Evolutionary conservation across 1,139 yeast genomes (phyloP), one percentile per base, ranked within the genome.

Genomic region (Geotrichum klebahnii): DNA sequence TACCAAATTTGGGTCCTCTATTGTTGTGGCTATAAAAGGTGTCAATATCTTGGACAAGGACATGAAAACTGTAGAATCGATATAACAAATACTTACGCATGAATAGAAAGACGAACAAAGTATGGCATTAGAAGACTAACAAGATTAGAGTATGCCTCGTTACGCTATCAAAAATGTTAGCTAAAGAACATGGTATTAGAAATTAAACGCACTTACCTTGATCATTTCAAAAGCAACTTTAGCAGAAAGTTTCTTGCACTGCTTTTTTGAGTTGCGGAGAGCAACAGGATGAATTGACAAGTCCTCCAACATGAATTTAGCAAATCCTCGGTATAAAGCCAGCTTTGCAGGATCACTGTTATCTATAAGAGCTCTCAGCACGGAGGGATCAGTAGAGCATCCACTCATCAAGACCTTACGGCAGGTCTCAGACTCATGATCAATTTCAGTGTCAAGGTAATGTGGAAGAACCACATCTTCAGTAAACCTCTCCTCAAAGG

Each of bases 171-270:
- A 20, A 31, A 19, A 8, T 8, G 51, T 48, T 42, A 48, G 48
- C 14, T 43, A 16, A 5, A 23, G 19, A 24, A 22, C n/a, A 39
- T 29, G 39, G 6, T 12, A 23, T 8, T n/a, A 14, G 23, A 44
- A 26, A 16, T 23, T 1, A 9, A 29, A n/a, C 22, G 24, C 3
- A 32, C 47, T 2, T 44, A 33, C 51, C 48, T 52, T 52, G 33
- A 52, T 52, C 54, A 52, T 52, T 28, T 52, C 54, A 43, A 52
- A 52, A 9, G 54, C 54, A 29, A 52, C 54, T 29, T 48, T 52
- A 12, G 51, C 32, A 12, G 52, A 44, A n/a, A 52, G 48, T 44
- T 52, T 52, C 32, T 44, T 52, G 46, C 52, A 37, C 19, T 34
- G 24, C 36, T 52, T 52, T 12, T 23, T 42, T 6, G 51, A 44